phyloP scores from a whole-genome alignment of 2,329 filamentous ascomycete species.

The Aspergillus costaricaensis region DNA sequence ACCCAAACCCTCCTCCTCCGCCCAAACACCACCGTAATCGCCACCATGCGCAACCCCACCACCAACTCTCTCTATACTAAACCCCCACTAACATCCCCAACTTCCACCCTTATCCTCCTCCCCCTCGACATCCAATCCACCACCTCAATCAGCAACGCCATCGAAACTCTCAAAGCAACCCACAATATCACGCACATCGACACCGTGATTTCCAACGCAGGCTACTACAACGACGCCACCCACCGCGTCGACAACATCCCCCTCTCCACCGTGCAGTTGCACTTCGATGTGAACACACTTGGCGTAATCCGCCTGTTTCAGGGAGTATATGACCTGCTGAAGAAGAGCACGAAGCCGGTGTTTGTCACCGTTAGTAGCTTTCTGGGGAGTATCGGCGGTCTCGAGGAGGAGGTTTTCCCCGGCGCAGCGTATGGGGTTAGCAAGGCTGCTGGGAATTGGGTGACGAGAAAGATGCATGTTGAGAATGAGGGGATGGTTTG shows the following conservation, averaged over 20 bases:
- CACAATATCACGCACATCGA: not conserved
- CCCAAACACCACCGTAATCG: not conserved
- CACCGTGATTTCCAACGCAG: constrained; percentile 2
- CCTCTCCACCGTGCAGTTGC: not conserved
- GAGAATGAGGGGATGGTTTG: constrained; percentile 1
- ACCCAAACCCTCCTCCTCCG: not conserved
- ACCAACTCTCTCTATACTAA: not conserved
- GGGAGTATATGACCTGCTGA: not conserved
- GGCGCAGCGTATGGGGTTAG: not conserved
- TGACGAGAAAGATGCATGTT: constrained; percentile 6
- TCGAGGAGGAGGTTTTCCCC: not conserved
- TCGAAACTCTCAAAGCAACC: not conserved
- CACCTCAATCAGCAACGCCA: not conserved
- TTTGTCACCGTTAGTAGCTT: constrained; percentile 4
- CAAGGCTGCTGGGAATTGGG: constrained; percentile 3
- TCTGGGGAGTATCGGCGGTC: not conserved
- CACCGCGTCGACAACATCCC: constrained; percentile 1
- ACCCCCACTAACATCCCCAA: not conserved
- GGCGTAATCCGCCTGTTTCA: constrained; percentile 4
- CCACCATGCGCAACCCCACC: constrained; percentile 2
- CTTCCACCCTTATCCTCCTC: not conserved
- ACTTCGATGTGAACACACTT: constrained; percentile 4
- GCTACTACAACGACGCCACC: constrained; percentile 2
- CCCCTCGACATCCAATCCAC: not conserved
- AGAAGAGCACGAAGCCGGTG: not conserved